Evolutionary conservation across 192 early-diverging fungal genomes (phyloP), one percentile per base, ranked within the genome.

Genomic region (Backusella tuberculispora): DNA sequence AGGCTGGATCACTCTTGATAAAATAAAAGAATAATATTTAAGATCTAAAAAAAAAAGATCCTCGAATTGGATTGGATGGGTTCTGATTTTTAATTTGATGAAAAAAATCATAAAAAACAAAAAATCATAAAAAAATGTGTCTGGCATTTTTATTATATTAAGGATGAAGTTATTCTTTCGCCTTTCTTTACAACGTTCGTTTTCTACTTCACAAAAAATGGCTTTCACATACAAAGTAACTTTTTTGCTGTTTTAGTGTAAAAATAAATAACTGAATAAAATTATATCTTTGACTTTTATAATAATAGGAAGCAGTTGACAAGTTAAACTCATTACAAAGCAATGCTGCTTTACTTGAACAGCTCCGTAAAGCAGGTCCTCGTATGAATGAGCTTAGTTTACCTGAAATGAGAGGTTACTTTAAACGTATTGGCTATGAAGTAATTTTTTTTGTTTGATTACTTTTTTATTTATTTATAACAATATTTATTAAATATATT

Each of bases 281-380:
- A 7, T 7, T 19, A 42, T 6, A 43, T 40, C 4, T 66, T 41
- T 43, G 14, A 15, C 66, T 63, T 63, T 10, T 21, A 34, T 34
- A 34, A 34, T 34, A 56, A 68, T 69, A 97, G 95, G 83, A 88
- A 24, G 95, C 95, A 7, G 88, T 98, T 69, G 78, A 89, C 15
- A 84, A 88, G 72, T 86, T 99, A 71, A 97, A 97, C 83, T 77
- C 84, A 41, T 83, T 95, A 41, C 96, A 99, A 82, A 95, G 91
- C 34, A 99, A 96, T 86, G 91, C 93, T 72, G 83, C 89, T 19
- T 78, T 89, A 34, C 81, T 99, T 9, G 90, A 93, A 50, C 80
- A 86, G 56, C 76, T 95, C 26, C 85, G 91, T 46, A 90, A 92
- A 66, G 85, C 89, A n/a, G 90, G 88, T 44, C 85, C 88, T 47